Evolutionary conservation across 1,284 basidiomycete species (phyloP), one percentile per base, ranked within the genome.

Genomic region (Cryptococcus sp.): DNA sequence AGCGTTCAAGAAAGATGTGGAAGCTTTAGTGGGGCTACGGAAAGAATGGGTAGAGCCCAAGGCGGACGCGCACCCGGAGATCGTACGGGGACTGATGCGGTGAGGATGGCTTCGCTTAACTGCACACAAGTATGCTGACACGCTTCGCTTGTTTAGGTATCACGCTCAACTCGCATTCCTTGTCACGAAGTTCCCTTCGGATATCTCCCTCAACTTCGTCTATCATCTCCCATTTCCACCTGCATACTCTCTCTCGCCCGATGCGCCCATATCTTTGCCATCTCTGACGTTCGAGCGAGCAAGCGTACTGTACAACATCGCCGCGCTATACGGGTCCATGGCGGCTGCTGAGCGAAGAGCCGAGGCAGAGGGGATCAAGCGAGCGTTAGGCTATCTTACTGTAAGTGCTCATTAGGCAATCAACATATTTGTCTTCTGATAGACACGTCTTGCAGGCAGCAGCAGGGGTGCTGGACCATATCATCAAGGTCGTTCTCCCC

Each of bases 161-260:
- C 88, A 94, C 67, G 90, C 93, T 3, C 93, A 95, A 77, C 85
- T 96, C 46, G 81, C 84, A 2, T 91, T 88, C 63, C 84, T 93
- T 25, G 79, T 89, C 45, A 85, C 85, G 7, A 90, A 90, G 70
- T 79, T 90, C 22, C 87, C 89, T 16, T 75, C 83, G 13, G 84
- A 90, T 70, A 90, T 95, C 65, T 83, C 84, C 54, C 81, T 93
- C 47, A 82, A 86, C 20, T 86, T 96, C 65, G 71, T 88, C 3
- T 96, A 92, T 75, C 84, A 86, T 8, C 85, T 88, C 0, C 85
- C 83, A 11, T 95, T 82, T 88, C 78, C 80, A 78, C 46, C 76
- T 5, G 76, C 85, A 0, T 75, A 75, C 57, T 72, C 76, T 2
- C 63, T 79, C 41, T 66, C 68, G 0, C 77, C 82, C 1, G 81